Evolutionary conservation across 2,329 filamentous ascomycete genomes (phyloP).

Genomic region (Ophiobolus disseminans): DNA sequence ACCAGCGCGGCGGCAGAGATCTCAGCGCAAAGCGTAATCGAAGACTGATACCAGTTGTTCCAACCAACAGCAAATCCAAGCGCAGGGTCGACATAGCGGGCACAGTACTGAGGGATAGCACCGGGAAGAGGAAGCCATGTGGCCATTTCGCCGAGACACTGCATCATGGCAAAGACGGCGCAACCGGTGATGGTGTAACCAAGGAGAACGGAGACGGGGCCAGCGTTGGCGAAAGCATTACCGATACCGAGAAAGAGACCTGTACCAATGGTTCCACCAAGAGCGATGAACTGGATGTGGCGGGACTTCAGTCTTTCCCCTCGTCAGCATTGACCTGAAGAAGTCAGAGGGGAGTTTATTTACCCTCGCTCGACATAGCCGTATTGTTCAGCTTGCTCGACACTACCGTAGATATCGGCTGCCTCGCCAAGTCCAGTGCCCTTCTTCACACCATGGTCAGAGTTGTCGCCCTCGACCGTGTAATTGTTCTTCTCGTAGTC

Average conservation of each 20-base stretch:
- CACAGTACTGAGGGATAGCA: conserved; percentile 46
- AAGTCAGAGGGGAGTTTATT: too few species aligned
- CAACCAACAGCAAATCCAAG: conserved; percentile 38
- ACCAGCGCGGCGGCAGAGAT: conserved; percentile 45
- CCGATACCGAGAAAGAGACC: conserved; percentile 47
- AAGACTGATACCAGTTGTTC: conserved; percentile 40
- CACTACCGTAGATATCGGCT: conserved; percentile 60
- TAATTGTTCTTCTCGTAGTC: conserved; percentile 38
- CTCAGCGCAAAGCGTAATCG: conserved; percentile 46
- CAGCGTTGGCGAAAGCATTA: conserved; percentile 40
- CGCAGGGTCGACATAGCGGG: conserved; percentile 57
- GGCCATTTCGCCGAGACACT: conserved; percentile 52
- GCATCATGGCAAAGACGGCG: conserved; percentile 51
- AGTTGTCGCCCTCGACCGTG: conserved; percentile 19
- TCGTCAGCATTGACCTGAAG: neutral
- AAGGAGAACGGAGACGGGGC: conserved; percentile 46
- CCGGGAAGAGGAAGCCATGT: conserved; percentile 51
- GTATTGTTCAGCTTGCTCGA: conserved; percentile 58
- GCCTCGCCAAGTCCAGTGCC: conserved; percentile 53
- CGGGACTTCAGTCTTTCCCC: conserved; percentile 55
- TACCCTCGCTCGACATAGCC: conserved; percentile 60
- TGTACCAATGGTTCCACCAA: conserved; percentile 62
- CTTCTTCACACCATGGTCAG: conserved; percentile 33
- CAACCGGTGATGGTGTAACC: conserved; percentile 45
- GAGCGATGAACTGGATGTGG: conserved; percentile 66